Evolutionary conservation across 228 moss, liverwort and hornwort species (phyloP).

Genomic region (Sphagnum fallax): DNA sequence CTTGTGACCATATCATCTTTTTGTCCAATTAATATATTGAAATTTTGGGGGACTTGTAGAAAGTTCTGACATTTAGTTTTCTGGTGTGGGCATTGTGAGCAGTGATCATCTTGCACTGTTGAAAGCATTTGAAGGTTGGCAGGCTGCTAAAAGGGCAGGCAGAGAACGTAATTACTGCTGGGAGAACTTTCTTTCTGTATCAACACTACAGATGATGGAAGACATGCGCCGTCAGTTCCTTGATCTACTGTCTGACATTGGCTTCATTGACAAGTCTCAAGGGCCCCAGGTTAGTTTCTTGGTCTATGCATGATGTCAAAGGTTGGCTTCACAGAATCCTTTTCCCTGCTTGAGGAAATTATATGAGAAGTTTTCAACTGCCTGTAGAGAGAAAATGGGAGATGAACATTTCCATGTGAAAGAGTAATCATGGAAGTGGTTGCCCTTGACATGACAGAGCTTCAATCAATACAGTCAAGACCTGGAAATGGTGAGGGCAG

Average conservation of each 20-base stretch:
- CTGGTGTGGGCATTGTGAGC: slow-evolving; percentile 16
- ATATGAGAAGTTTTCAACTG: too few species aligned
- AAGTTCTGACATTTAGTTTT: not conserved
- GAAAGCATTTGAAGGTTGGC: slow-evolving; percentile 87
- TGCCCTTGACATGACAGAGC: slow-evolving; percentile 29
- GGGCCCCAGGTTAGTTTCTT: slow-evolving; percentile 54
- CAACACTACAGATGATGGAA: slow-evolving; percentile 95
- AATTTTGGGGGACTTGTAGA: too few species aligned
- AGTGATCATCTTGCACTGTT: slow-evolving; percentile 93
- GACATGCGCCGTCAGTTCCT: slow-evolving; percentile 95
- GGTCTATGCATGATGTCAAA: not conserved
- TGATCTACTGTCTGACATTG: slow-evolving; percentile 88
- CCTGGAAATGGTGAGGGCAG: slow-evolving; percentile 93
- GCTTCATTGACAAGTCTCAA: slow-evolving; percentile 73
- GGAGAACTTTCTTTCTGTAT: slow-evolving; percentile 81
- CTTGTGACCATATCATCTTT: too few species aligned
- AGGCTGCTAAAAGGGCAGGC: slow-evolving; percentile 76
- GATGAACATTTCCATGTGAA: too few species aligned
- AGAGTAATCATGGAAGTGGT: too few species aligned
- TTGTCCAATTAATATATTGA: too few species aligned
- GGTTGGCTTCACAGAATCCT: not conserved
- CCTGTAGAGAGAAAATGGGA: too few species aligned
- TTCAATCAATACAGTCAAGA: slow-evolving; percentile 88
- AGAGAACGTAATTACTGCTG: slow-evolving; percentile 89
- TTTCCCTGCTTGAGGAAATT: too few species aligned